Base-by-base conservation (phyloP, 257 asterid genomes). In the Craterostigma plantagineum region DNA sequence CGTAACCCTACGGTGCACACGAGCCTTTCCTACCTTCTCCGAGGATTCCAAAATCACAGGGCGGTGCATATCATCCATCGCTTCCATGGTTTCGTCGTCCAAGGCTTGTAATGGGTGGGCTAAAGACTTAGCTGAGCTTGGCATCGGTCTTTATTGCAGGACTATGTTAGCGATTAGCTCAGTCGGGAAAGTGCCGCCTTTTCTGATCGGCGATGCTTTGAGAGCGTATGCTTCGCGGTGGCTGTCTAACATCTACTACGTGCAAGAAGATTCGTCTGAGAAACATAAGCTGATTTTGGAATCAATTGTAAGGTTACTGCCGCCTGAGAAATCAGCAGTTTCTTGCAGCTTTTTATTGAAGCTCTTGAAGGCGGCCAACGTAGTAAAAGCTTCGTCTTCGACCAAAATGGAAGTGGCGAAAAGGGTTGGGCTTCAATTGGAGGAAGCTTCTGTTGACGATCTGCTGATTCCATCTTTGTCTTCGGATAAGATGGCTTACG, bases 141-240 rank as follows among this genome's bases (percentile, higher is more conserved):
- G 81, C 35, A 69, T 81, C 16, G 96, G 81, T 55, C 72, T 81
- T 14, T 85, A 85, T n/a, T 85, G 94, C 94, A 69, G 96, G 63
- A 62, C 81, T 0, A 72, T 81, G 92, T 66, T 85, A n/a, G 86
- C 79, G 15, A 53, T 85, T 11, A 80, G 77, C 63, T 81, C 94
- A 0, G 64, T 83, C 7, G 94, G 83, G 30, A 85, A 55, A 43
- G 76, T 81, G 0, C 72, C 91, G 3, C 42, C 83, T 0, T 57
- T 36, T 49, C 69, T 66, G n/a, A 51, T 85, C 1, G 94, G 94
- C 7, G 92, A 85, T 6, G 94, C 94, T 0, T 62, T 85, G 56
- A 42, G 83, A 34, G 51, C 80, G 7, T 85, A 77, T 8, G 93
- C 95, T 0, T 71, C 91, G 3, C 63, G 71, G 34, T 83, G 93